Conservation (phyloP, 2,329 filamentous ascomycete genomes). For the Trichoderma sp. region DNA sequence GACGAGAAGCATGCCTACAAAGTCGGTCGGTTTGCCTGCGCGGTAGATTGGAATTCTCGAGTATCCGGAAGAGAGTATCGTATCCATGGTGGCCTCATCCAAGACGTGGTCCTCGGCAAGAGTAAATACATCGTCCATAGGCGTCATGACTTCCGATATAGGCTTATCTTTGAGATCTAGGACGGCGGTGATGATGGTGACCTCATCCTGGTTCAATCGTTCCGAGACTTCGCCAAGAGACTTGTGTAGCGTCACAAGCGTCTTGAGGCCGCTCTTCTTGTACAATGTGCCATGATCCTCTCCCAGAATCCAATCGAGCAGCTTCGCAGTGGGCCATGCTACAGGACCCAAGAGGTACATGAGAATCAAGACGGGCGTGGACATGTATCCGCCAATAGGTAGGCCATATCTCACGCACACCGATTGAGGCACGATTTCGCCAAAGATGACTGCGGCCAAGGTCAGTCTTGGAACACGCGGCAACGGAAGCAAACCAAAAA, state of each 20-base stretch:
- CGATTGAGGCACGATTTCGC: slow-evolving; percentile 93
- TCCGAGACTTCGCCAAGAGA: slow-evolving; percentile 83
- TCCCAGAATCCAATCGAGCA: slow-evolving; percentile 88
- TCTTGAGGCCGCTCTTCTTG: slow-evolving; percentile 97
- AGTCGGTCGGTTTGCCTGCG: slow-evolving; percentile 78
- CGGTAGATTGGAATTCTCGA: slow-evolving; percentile 94
- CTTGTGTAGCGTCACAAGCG: slow-evolving; percentile 90
- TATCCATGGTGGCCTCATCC: slow-evolving; percentile 91
- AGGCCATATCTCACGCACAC: slow-evolving; percentile 95
- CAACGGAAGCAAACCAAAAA: background rate
- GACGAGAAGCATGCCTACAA: slow-evolving; percentile 95
- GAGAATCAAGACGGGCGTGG: slow-evolving; percentile 77
- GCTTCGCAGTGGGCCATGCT: slow-evolving; percentile 91
- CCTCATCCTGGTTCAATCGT: slow-evolving; percentile 92
- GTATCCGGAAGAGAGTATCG: slow-evolving; percentile 88
- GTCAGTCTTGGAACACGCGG: slow-evolving; percentile 16
- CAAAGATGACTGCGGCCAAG: slow-evolving; percentile 78
- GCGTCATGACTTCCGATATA: slow-evolving; percentile 95
- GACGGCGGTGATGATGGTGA: slow-evolving; percentile 97
- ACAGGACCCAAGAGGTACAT: slow-evolving; percentile 92
- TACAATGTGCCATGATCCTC: slow-evolving; percentile 95
- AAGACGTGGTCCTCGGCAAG: slow-evolving; percentile 93
- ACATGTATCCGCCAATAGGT: slow-evolving; percentile 91
- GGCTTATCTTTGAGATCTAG: slow-evolving; percentile 95
- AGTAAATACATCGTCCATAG: slow-evolving; percentile 95